Evolutionary conservation across 257 asterid species (phyloP), one percentile per base, ranked within the genome.

Genomic region (Scutellaria minor): DNA sequence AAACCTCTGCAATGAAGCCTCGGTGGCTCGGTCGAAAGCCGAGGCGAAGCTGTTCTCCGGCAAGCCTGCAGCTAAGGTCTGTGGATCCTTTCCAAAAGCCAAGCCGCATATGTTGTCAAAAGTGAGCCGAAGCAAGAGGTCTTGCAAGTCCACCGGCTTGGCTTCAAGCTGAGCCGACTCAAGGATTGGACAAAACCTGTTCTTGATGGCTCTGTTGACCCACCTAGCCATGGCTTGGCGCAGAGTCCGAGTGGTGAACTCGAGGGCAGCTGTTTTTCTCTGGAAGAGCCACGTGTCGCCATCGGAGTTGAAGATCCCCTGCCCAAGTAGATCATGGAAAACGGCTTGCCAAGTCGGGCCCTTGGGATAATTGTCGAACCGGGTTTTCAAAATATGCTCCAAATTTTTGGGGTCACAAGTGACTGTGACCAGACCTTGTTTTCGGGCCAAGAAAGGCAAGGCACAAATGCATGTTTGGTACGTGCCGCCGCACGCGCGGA

Each of bases 311-410:
- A 93, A 93, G 71, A 93, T 93, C 27, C 98, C 98, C 64, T 91
- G 90, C 1, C 98, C 97, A 5, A 93, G 86, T 0, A 93, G 78
- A 35, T 93, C 98, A 7, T 93, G 97, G 71, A 93, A 93, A 53
- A 89, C 98, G 5, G 94, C 93, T 75, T 89, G 96, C 98, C 98
- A 93, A 3, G 92, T 93, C 3, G 98, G 98, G 24, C 97, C 98
- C 68, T 93, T 93, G 0, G 98, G 98, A 52, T 93, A 93, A 50
- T 93, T 93, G 47, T 93, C 97, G 72, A 93, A 93, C 48, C 98
- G 89, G 73, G 91, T 88, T 76, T 85, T 91, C 76, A 93, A 41
- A 5, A 93, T 93, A 61, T 93, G 98, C 86, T 93, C 98, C 71
- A 93, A 46, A 37, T 93, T 93, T 85, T 86, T 90, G 31, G 97